Evolutionary conservation across 441 rosid genomes (phyloP).

Genomic region (Adansonia grandidieri): DNA sequence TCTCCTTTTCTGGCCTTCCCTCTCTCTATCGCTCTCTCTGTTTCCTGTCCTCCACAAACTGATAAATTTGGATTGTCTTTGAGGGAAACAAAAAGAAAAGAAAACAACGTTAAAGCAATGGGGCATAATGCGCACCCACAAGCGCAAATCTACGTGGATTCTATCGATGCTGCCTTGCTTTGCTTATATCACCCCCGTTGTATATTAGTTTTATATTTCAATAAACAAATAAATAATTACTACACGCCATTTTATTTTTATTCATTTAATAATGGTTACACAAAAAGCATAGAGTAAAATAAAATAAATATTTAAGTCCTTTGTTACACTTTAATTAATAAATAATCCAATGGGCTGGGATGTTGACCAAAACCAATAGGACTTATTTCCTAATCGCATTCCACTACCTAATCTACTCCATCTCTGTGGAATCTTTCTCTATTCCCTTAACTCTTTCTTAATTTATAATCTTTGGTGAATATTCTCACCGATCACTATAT

Average conservation of each 20-base stretch:
- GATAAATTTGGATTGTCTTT: constrained; percentile 11
- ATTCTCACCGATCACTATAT: not conserved
- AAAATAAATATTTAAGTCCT: not conserved
- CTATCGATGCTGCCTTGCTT: constrained; percentile 39
- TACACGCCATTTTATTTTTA: not conserved
- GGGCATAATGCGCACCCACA: constrained; percentile 54
- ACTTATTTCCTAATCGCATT: constrained; percentile 23
- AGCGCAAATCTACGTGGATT: constrained; percentile 58
- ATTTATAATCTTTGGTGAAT: constrained; percentile 12
- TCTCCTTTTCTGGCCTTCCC: not conserved
- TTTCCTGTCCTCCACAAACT: not conserved
- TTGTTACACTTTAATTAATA: not conserved
- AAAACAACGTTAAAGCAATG: constrained; percentile 21
- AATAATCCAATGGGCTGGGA: constrained; percentile 8
- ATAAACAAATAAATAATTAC: not conserved
- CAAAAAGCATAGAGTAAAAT: too few species aligned
- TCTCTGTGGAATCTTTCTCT: constrained; percentile 8
- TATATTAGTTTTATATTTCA: not conserved
- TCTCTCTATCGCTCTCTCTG: not conserved
- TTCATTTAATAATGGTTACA: too few species aligned
- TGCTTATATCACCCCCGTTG: constrained; percentile 36
- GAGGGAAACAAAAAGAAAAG: constrained; percentile 13
- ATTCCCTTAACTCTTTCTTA: not conserved
- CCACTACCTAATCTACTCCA: constrained; percentile 27
- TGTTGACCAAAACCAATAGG: constrained; percentile 35